Evolutionary conservation across 495 filamentous ascomycete species (phyloP).

Genomic region (Annulohypoxylon bovei): DNA sequence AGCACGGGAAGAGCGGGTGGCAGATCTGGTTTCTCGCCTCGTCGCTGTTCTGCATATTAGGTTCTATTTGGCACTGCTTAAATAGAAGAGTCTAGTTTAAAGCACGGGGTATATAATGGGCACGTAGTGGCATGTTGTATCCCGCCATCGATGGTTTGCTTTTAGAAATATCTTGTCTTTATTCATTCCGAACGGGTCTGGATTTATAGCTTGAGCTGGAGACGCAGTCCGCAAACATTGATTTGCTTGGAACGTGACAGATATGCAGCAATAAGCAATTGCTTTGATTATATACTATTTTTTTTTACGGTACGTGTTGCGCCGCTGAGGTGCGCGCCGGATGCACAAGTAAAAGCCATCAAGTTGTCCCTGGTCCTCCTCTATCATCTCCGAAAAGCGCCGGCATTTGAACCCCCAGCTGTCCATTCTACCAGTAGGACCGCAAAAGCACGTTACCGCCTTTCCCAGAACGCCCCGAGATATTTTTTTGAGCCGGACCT

Average conservation of each 20-base stretch:
- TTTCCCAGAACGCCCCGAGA: constrained; percentile 32
- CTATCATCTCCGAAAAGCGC: constrained; percentile 23
- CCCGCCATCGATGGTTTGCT: background rate
- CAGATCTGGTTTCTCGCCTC: background rate
- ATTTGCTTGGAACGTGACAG: background rate
- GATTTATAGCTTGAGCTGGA: background rate
- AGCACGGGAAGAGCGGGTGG: background rate
- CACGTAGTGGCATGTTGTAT: background rate
- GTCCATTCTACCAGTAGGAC: constrained; percentile 37
- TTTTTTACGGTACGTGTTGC: constrained; percentile 12
- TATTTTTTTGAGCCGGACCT: constrained; percentile 35
- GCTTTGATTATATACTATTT: constrained; percentile 31
- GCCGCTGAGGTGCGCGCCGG: background rate
- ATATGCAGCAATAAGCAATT: constrained; percentile 7
- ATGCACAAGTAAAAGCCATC: constrained; percentile 17
- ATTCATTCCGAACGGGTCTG: background rate
- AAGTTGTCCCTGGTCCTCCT: constrained; percentile 11
- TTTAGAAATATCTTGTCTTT: background rate
- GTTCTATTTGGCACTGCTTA: background rate
- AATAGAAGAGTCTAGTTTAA: background rate
- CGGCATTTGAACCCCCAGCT: constrained; percentile 1
- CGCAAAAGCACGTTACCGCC: constrained; percentile 15
- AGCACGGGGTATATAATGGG: background rate
- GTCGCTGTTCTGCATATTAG: background rate
- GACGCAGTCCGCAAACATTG: background rate